phyloP scores from a whole-genome alignment of 148 eudicot species.

The Nepenthes mirabilis region DNA sequence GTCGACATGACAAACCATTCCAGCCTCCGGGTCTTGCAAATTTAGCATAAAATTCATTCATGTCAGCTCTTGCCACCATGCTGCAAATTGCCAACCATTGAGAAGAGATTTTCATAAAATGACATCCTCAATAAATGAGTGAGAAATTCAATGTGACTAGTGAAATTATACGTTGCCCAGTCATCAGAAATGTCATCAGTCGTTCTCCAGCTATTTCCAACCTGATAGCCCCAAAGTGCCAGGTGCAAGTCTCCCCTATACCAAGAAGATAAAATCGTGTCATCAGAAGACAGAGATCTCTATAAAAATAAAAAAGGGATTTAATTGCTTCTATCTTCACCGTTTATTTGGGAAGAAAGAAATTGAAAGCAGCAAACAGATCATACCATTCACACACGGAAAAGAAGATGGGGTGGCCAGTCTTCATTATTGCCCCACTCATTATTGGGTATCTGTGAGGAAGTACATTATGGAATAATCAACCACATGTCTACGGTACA shows the following conservation, averaged over 20 bases:
- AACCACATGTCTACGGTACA: not conserved
- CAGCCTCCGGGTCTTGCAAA: slow-evolving; percentile 94
- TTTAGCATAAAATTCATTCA: slow-evolving; percentile 59
- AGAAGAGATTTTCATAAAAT: not conserved
- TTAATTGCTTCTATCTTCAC: not conserved
- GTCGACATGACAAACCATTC: slow-evolving; percentile 46
- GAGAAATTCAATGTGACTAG: not conserved
- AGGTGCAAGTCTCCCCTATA: slow-evolving; percentile 15
- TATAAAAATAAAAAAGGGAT: not conserved
- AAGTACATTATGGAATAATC: not conserved
- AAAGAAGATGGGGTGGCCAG: slow-evolving; percentile 74
- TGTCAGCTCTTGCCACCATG: slow-evolving; percentile 67
- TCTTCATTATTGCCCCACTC: slow-evolving; percentile 70
- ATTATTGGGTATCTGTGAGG: slow-evolving; percentile 56
- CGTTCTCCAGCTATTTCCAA: slow-evolving; percentile 13
- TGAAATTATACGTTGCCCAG: slow-evolving; percentile 5
- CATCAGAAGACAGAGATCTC: not conserved
- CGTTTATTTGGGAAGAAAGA: not conserved
- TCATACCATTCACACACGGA: slow-evolving; percentile 83
- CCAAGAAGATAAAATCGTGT: not conserved
- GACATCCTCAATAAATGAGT: not conserved
- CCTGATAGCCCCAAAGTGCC: slow-evolving; percentile 6
- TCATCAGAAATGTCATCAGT: slow-evolving; percentile 7
- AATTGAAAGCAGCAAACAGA: not conserved
- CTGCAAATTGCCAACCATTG: slow-evolving; percentile 18